These are phyloP conservation scores for Globisporangium spinosum DNA, from an alignment of 352 stramenopile genomes.

Conservation along the genomic window DNA sequence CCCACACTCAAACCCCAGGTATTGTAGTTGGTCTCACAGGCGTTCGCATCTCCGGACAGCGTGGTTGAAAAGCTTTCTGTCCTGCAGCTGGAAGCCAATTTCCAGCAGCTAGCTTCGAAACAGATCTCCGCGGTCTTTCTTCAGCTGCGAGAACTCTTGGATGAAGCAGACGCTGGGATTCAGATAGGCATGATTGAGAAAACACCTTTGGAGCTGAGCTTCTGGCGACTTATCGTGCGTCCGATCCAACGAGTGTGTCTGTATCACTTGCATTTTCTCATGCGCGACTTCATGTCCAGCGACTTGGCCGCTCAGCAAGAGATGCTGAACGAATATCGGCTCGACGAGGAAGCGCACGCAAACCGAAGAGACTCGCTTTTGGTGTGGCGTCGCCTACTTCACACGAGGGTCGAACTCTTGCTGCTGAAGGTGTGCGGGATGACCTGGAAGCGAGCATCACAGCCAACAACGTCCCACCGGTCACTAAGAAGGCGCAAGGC, in stretches of 20 bases:
- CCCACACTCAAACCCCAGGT: constrained; percentile 14
- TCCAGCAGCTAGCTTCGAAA: constrained; percentile 5
- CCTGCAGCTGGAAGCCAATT: constrained; percentile 20
- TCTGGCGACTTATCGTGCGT: constrained; percentile 41
- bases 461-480: background rate
- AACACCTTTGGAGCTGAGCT: constrained; percentile 24
- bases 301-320: background rate
- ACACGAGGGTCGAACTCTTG: background rate
- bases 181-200: constrained; percentile 24
- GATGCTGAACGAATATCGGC: background rate
- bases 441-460: background rate
- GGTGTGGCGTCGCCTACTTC: background rate
- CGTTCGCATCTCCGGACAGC: constrained; percentile 3
- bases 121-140: constrained; percentile 2
- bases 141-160: constrained; percentile 18
- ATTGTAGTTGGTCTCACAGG: constrained; percentile 6
- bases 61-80: constrained; percentile 18
- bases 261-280: constrained; percentile 28
- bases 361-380: constrained; percentile 6
- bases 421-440: background rate
- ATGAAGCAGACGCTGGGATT: constrained; percentile 25
- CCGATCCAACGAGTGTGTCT: constrained; percentile 36
- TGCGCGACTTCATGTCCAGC: constrained; percentile 21
- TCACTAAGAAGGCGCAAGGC: constrained; percentile 3
- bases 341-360: background rate